Conservation (phyloP, 768 basidiomycete species). For the Suillus occidentalis region DNA sequence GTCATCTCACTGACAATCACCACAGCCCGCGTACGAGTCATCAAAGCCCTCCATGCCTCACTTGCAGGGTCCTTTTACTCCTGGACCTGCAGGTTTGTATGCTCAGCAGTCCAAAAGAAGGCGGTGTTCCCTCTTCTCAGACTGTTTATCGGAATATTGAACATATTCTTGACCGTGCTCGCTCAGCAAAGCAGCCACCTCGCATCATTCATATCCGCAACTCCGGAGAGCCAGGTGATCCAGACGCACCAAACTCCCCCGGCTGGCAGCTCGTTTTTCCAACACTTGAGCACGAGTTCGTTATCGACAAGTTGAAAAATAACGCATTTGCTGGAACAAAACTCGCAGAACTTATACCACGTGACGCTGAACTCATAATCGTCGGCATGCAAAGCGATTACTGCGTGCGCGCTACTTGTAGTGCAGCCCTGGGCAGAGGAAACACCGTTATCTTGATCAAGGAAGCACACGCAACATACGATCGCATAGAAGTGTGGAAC, state of each 20-base stretch:
- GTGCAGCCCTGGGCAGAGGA: conserved; percentile 58
- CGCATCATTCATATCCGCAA: conserved; percentile 71
- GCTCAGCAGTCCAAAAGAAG: conserved; percentile 46
- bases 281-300: conserved; percentile 48
- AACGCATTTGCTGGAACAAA: conserved; percentile 66
- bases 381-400: conserved; percentile 71
- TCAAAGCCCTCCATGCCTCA: conserved; percentile 18
- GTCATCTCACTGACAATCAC: conserved; percentile 6
- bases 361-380: conserved; percentile 61
- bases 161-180: conserved; percentile 49
- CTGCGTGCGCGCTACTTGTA: conserved; percentile 56
- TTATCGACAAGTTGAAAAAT: conserved; percentile 69
- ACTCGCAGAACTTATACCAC: conserved; percentile 48
- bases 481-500: conserved; percentile 61
- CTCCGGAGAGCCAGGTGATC: conserved; percentile 57
- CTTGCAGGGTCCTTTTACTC: conserved; percentile 53
- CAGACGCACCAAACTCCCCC: conserved; percentile 53
- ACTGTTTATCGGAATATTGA: conserved; percentile 48
- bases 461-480: conserved; percentile 68
- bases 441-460: conserved; percentile 64
- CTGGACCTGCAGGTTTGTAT: conserved; percentile 57
- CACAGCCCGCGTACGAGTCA: conserved; percentile 14
- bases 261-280: conserved; percentile 65
- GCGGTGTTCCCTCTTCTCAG: conserved; percentile 52
- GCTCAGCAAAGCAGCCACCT: conserved; percentile 46